Evolutionary conservation across 2,329 filamentous ascomycete species (phyloP), one percentile per base, ranked within the genome.

Genomic region (Xylaria sp.): DNA sequence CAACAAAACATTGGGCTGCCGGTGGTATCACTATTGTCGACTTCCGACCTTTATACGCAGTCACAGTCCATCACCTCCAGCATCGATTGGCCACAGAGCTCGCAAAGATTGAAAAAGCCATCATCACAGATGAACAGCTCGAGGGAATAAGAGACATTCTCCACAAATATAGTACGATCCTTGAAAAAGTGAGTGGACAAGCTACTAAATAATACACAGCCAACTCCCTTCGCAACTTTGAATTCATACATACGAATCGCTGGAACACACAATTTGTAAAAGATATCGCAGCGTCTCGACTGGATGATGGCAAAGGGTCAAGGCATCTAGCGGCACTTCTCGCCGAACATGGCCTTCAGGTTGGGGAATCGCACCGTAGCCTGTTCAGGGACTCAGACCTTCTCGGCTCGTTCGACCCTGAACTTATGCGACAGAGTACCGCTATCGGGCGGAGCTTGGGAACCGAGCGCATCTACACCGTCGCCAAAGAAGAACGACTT

Each of bases 251-350:
- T 24, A 64, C 66, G 12, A 68, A 68, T 47, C 57, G 66, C 14
- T 65, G 66, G 66, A 61, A 65, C 45, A 68, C 66, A 4, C 19
- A 68, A 12, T 68, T 68, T 50, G 66, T 68, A 34, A 65, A 65
- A 54, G 57, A 65, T 21, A 68, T 68, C 32, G 56, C 66, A 47
- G 66, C 66, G 14, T 68, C 61, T 48, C 61, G 66, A 14, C 30
- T 68, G 19, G 66, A 68, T 36, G 32, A 68, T 58, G 66, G 61
- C 30, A 56, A 61, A 53, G 61, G 57, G 12, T 68, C 61, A 21
- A 61, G 51, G 48, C 64, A 65, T 27, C 64, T 61, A 11, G 64
- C 24, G 42, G 68, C 68, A 21, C 60, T 69, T 2, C 62, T 67
- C 42, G 55, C 34, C 21, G 64, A 67, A 42, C 51, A 61, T 48